Percentiles rank a stretch among this genome's conserved stretches.
These are phyloP conservation scores for Cyamopsis tetragonoloba DNA, from an alignment of 306 rosid species.

Conservation along the genomic window DNA sequence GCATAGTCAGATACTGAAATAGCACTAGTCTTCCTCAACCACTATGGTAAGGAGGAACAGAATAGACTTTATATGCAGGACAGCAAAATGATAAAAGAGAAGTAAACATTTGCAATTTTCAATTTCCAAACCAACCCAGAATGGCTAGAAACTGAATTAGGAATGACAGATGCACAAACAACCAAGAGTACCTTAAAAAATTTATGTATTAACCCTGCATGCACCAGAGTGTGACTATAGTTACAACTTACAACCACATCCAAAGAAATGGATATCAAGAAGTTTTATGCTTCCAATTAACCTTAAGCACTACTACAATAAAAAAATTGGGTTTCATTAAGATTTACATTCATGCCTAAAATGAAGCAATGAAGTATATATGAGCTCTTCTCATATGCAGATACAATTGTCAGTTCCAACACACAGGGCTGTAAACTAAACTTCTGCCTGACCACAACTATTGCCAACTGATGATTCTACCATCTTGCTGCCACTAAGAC, in stretches of 20 bases:
- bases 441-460: not conserved
- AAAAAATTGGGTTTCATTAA: not conserved
- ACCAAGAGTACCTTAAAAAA: not conserved
- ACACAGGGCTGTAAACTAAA: not conserved
- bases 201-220: not conserved
- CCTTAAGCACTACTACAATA: not conserved
- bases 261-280: not conserved
- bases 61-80: not conserved
- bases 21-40: not conserved
- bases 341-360: not conserved
- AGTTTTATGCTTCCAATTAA: constrained; percentile 5
- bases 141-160: not conserved
- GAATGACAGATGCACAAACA: not conserved
- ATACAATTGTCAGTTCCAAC: not conserved
- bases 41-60: not conserved
- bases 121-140: not conserved
- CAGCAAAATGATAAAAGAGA: not conserved
- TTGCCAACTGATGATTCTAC: not conserved
- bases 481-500: not conserved
- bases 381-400: not conserved
- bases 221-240: not conserved
- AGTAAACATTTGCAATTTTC: not conserved
- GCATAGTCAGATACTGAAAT: constrained; percentile 5
- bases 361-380: not conserved
- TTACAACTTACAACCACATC: not conserved